Base-by-base conservation (phyloP, 768 basidiomycete genomes). In the Russula olivacea region DNA sequence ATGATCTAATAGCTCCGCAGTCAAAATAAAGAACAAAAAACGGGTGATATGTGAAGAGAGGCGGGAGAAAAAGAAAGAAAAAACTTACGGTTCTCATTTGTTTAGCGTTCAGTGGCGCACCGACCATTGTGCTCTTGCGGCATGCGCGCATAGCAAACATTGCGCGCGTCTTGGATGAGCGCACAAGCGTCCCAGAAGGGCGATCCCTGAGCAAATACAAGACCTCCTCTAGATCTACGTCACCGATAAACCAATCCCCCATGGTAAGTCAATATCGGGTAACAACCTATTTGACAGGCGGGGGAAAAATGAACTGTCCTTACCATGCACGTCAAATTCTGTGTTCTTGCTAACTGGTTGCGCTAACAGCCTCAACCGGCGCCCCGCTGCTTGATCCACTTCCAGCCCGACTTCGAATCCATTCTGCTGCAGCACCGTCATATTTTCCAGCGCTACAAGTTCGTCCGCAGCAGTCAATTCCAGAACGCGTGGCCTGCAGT, bases 61-160 rank as follows among this genome's bases (percentile, higher is more conserved):
- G 15, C 15, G 45, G 38, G n/a, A 21, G 17, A 12, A 40, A 40
- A 15, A 47, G 11, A n/a, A 23, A 47, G 4, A 45, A 45, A 48
- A 11, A 38, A 63, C 67, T 32, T 40, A 91, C 88, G 63, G 78
- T 70, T 21, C 78, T 81, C 96, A 99, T 98, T 70, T 91, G 91
- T 17, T 77, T 73, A 63, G 74, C 78, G 41, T 81, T 93, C 64
- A 98, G 78, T 12, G 93, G 79, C 77, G 84, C 91, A 4, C 97
- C 95, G 49, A 98, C 80, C 97, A 98, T 99, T 47, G 97, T 87
- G 73, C 94, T 98, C 77, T 91, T 94, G 66, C 96, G 74, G 74
- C 97, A 99, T 0, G 97, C 97, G 40, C 95, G 83, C 82, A 87
- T 91, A 0, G 97, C 97, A 71, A 99, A 98, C 95, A 99, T 98